Conservation (phyloP, 495 filamentous ascomycete species). For the Clavariopsis aquatica region DNA sequence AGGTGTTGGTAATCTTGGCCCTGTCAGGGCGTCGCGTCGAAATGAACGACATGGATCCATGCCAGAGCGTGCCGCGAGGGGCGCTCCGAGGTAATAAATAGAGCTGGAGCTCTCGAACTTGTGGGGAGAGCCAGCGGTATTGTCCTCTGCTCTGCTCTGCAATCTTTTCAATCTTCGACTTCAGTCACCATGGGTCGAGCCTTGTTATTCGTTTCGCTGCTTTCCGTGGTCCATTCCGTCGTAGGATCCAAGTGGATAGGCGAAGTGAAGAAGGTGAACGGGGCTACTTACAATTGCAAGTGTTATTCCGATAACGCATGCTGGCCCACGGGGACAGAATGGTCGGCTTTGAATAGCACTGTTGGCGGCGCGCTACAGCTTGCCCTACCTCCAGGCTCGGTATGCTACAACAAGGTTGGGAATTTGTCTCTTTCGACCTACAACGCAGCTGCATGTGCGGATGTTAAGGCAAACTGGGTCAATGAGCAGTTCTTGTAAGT, state of each 20-base stretch:
- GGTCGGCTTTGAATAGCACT: constrained; percentile 29
- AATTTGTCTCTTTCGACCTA: constrained; percentile 12
- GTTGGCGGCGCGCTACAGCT: constrained; percentile 26
- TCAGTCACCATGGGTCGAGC: constrained; percentile 21
- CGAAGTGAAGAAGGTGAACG: constrained; percentile 11
- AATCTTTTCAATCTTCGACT: not conserved
- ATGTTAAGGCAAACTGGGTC: constrained; percentile 26
- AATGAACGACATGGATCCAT: not conserved
- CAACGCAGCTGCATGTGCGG: constrained; percentile 19
- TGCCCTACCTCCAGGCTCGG: constrained; percentile 25
- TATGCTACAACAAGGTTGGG: constrained; percentile 20
- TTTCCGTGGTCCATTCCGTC: constrained; percentile 14
- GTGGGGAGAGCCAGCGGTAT: not conserved
- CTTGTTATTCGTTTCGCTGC: constrained; percentile 21
- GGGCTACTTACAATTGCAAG: constrained; percentile 31
- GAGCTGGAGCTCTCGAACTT: constrained; percentile 14
- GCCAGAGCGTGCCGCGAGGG: not conserved
- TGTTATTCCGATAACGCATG: constrained; percentile 33
- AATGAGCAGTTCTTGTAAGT: constrained; percentile 32
- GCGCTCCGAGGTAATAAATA: constrained; percentile 7
- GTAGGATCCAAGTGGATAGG: constrained; percentile 19
- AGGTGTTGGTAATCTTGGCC: constrained; percentile 19
- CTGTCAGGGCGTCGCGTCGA: constrained; percentile 4
- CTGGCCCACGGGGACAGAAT: constrained; percentile 22
- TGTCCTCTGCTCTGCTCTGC: not conserved